Evolutionary conservation across 2,329 filamentous ascomycete species (phyloP).

Genomic region (Nakataea oryzae): DNA sequence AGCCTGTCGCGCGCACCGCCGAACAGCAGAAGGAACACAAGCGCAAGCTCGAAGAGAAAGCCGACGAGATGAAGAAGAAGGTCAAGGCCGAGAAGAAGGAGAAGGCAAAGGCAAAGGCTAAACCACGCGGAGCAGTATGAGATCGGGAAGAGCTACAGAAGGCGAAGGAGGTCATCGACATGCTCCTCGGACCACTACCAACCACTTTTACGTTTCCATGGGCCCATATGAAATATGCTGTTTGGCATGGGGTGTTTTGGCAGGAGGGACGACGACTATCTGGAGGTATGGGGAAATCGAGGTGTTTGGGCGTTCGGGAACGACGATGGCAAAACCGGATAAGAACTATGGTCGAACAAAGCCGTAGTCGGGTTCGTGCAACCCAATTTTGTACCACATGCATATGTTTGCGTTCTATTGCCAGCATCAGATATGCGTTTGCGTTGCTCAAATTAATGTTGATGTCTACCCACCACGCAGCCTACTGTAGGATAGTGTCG

Average conservation of each 20-base stretch:
- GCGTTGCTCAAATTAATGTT: too few species aligned
- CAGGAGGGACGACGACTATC: not conserved
- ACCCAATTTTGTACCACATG: not conserved
- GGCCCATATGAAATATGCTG: not conserved
- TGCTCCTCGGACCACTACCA: too few species aligned
- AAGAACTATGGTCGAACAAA: not conserved
- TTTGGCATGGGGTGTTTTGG: not conserved
- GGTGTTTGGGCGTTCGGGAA: not conserved
- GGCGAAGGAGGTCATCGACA: too few species aligned
- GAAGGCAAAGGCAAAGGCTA: constrained; percentile 83
- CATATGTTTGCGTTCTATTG: not conserved
- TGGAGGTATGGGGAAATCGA: not conserved
- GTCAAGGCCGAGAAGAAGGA: constrained; percentile 90
- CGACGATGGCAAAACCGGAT: not conserved
- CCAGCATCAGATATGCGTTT: too few species aligned
- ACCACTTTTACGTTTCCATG: too few species aligned
- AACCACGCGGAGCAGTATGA: constrained; percentile 54
- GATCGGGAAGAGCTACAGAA: not conserved
- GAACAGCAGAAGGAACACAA: constrained; percentile 78
- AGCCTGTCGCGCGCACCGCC: constrained; percentile 78
- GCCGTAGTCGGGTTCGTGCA: not conserved
- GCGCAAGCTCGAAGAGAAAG: constrained; percentile 86
- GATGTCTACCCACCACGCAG: too few species aligned
- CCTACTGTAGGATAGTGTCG: too few species aligned
- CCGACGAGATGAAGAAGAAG: constrained; percentile 90